A percentile compares a stretch with the other conserved stretches of the same genome.
Conservation (phyloP, 1,284 basidiomycete genomes). For the Sporisorium sorghi region DNA sequence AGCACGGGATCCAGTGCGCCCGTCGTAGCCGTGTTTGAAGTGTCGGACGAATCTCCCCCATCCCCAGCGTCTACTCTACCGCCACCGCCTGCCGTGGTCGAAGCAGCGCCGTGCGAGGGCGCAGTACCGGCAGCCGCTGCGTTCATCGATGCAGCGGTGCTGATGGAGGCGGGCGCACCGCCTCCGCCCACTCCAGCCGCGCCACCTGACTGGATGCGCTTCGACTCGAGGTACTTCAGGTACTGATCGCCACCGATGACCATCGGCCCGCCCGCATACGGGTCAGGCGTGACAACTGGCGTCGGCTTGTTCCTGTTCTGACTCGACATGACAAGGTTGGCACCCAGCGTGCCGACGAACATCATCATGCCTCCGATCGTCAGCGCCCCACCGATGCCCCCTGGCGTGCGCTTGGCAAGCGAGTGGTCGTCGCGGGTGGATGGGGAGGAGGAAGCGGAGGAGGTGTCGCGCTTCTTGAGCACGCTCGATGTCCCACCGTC, state of each 20-base stretch:
- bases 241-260: conserved; percentile 38
- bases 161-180: neutral
- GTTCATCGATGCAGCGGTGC: neutral
- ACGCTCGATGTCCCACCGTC: conserved; percentile 5
- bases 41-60: neutral
- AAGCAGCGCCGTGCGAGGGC: too few species aligned
- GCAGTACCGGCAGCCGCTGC: neutral
- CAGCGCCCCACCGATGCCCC: conserved; percentile 6
- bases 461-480: conserved; percentile 30
- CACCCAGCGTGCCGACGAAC: conserved; percentile 30
- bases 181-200: conserved; percentile 1
- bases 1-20: conserved; percentile 12
- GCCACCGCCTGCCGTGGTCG: too few species aligned
- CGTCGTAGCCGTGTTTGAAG: neutral
- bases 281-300: conserved; percentile 31
- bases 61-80: too few species aligned
- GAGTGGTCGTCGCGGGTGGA: neutral
- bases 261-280: conserved; percentile 26
- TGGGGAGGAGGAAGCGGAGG: too few species aligned
- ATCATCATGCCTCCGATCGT: conserved; percentile 28
- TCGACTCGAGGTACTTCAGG: conserved; percentile 16
- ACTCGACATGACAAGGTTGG: conserved; percentile 6
- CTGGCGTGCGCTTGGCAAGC: conserved; percentile 21
- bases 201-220: conserved; percentile 8
- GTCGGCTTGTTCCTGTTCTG: conserved; percentile 40